Conservation (phyloP, 2,329 filamentous ascomycete species). For the Amylocarpus encephaloides region DNA sequence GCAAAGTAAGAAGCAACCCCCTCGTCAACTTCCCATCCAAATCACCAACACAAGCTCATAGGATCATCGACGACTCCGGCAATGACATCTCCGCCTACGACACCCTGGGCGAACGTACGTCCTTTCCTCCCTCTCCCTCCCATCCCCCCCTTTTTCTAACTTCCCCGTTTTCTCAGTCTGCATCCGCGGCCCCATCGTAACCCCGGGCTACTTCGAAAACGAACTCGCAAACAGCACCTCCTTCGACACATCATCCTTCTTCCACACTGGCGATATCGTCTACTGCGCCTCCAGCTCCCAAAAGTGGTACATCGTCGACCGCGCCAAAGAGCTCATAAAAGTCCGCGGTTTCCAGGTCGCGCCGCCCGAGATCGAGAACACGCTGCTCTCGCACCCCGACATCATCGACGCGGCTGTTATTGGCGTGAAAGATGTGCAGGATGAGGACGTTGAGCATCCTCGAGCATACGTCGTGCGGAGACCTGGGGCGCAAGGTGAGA, state of each 20-base stretch:
- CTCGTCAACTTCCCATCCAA: too few relatives aligned
- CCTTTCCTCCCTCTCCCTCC: neutral
- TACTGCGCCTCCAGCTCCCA: constrained; percentile 61
- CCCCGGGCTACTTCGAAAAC: constrained; percentile 67
- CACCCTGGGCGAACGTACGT: constrained; percentile 28
- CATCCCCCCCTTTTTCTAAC: neutral
- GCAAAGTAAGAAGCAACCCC: constrained; percentile 24
- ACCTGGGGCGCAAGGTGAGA: constrained; percentile 32
- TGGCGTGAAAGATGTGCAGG: constrained; percentile 37
- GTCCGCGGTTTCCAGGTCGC: constrained; percentile 39
- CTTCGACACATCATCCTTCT: constrained; percentile 61
- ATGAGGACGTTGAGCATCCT: constrained; percentile 45
- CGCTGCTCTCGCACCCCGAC: constrained; percentile 29
- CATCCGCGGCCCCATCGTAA: constrained; percentile 64
- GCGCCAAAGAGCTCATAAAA: constrained; percentile 57
- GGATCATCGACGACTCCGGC: constrained; percentile 23
- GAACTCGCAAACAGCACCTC: constrained; percentile 18
- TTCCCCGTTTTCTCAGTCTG: constrained; percentile 41
- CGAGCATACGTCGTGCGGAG: constrained; percentile 40
- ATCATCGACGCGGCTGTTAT: constrained; percentile 57
- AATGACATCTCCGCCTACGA: constrained; percentile 28
- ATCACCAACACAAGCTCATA: constrained; percentile 2
- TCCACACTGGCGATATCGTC: constrained; percentile 66
- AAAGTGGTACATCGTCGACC: constrained; percentile 61
- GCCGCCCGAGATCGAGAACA: constrained; percentile 37